Evolutionary conservation across 371 early-diverging fungal species (phyloP), one percentile per base, ranked within the genome.

Genomic region (Sporodiniella umbellata): DNA sequence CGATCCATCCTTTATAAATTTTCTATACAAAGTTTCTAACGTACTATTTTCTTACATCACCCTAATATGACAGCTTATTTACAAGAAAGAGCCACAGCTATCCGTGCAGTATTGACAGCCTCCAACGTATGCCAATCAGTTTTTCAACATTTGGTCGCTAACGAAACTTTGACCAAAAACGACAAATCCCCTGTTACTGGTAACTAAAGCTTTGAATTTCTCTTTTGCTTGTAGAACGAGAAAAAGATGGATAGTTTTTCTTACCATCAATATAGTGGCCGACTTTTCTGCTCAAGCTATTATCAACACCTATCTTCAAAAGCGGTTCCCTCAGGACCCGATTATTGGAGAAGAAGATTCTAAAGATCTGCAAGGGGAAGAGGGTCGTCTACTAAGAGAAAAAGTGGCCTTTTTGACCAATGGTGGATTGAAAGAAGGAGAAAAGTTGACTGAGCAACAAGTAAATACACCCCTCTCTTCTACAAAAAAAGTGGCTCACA

Each of bases 221-320:
- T n/a, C n/a, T n/a, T n/a, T n/a, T n/a, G n/a, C n/a, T n/a, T n/a
- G n/a, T n/a, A 5, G 25, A 48, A 10, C 8, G 26, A 26, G 18
- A 23, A 45, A n/a, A n/a, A 28, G 15, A 35, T 4, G n/a, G n/a
- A 35, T 14, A 8, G 35, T 12, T 25, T 26, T n/a, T 8, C 2
- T 3, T 8, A 7, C 26, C 7, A 12, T 31, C 4, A 30, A n/a
- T 48, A 12, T 57, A 90, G 95, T 96, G 26, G 98, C 96, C 19
- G 98, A 98, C 66, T 96, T 84, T 66, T 88, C 92, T 42, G 89
- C 94, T 12, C 98, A 98, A 70, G 97, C 97, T 5, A 85, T 98
- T n/a, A 89, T 98, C 37, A 95, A 93, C 72, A 66, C 83, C 1
- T 70, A 86, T 42, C 75, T 97, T 17, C 62, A 77, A 46, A 56